phyloP scores from a whole-genome alignment of 2,329 filamentous ascomycete species.

The Alternaria conjuncta region DNA sequence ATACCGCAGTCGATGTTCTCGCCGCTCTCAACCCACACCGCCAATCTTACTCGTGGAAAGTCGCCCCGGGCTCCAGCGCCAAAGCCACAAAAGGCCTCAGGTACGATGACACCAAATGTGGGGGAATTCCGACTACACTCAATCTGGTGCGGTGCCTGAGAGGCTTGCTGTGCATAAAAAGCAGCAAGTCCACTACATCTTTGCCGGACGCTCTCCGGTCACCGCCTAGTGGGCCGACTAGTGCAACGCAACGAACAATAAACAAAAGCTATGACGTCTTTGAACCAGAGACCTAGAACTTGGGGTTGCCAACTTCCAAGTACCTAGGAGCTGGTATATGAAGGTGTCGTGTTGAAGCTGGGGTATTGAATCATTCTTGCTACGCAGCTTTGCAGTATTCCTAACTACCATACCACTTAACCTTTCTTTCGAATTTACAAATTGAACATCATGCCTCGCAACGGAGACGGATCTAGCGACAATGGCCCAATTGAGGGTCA shows the following conservation, averaged over 20 bases:
- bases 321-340: not conserved
- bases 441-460: slow-evolving; percentile 46
- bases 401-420: not conserved
- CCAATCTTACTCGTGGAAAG: not conserved
- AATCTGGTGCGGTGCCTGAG: not conserved
- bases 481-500: slow-evolving; percentile 50
- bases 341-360: not conserved
- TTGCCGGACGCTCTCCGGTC: slow-evolving; percentile 4
- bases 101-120: not conserved
- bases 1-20: not conserved
- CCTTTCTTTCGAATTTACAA: not conserved
- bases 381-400: not conserved
- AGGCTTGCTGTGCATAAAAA: not conserved
- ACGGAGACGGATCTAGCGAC: slow-evolving; percentile 50
- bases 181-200: not conserved
- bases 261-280: slow-evolving; percentile 9
- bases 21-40: not conserved
- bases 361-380: not conserved
- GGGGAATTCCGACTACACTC: not conserved
- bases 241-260: not conserved
- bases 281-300: not conserved
- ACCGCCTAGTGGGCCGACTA: not conserved
- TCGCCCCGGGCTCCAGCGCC: not conserved
- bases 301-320: slow-evolving; percentile 10
- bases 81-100: not conserved